Base-by-base conservation (phyloP, 257 asterid genomes). In the Paulownia fortunei region DNA sequence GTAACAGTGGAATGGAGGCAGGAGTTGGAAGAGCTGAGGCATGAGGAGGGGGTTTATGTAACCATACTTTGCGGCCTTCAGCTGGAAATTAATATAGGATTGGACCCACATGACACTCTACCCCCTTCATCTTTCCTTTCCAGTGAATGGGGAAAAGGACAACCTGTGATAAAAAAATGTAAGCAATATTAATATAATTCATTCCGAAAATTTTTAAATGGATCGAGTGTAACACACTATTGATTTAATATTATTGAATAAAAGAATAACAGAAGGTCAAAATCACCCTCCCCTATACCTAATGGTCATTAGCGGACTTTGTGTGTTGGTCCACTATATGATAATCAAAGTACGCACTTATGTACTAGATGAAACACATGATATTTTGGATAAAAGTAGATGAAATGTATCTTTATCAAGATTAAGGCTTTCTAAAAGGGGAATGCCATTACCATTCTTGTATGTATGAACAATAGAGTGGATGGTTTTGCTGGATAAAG, bases 1-100 rank as follows among this genome's bases (percentile, higher is more conserved):
- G 21, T 15, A 5, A 23, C 76, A 61, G 77, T 70, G 46, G 42
- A 62, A 44, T 64, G 67, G 37, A 54, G 55, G 67, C 34, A 11
- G 78, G 69, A 19, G 64, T 23, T 52, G 68, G n/a, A 46, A 44
- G 79, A 56, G 24, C n/a, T 60, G 54, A 30, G 37, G 18, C 13
- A 9, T 34, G 41, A 56, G 60, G 5, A 0, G 42, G 81, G 85
- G 89, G 86, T 69, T 76, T 87, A 82, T 84, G 83, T 88, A 87
- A 77, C 84, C 90, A 51, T 58, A 77, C 81, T 80, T 91, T 90
- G 84, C 87, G 86, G 88, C 88, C 78, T 86, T 91, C 89, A 83
- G 86, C 87, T 84, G 87, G 84, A 84, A 81, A 82, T 86, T 82
- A 82, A 69, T 72, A 58, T 30, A 51, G 81, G 46, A 0, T 21